Evolutionary conservation across 192 early-diverging fungal genomes (phyloP), one percentile per base, ranked within the genome.

Genomic region (Backusella macrospora): DNA sequence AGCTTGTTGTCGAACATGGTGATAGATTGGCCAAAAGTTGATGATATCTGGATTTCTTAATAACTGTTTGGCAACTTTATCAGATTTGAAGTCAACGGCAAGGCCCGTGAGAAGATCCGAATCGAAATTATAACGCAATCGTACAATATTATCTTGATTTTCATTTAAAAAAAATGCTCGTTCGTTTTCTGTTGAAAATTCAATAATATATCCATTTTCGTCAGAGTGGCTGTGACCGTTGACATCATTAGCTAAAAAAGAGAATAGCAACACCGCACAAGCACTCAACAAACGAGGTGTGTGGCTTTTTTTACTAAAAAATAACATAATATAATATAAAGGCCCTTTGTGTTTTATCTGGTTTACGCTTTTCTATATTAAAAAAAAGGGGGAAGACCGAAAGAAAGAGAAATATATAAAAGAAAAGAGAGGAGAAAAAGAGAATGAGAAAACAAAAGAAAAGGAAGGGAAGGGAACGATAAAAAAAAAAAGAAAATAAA

Each of bases 21-120:
- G 71, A 39, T 71, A 42, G 21, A 77, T 68, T 40, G 76, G 76
- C 76, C 76, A 77, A 49, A n/a, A n/a, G 43, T 73, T 39, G 14
- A 73, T 18, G 45, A 77, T 46, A 29, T 69, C 42, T 38, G 49
- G 49, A 59, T 77, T 59, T 37, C 5, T 23, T 15, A 9, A 77
- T 37, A 10, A 47, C 64, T 43, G 10, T 44, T 66, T 29, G n/a
- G 76, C 76, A 46, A 68, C 52, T 1, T 72, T 29, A 16, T 18
- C 6, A 4, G 42, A 62, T 39, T 46, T 42, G 23, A 77, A 77
- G 1, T 63, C 39, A 21, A 77, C 70, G 4, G 76, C 65, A 5
- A 68, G 29, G 13, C 76, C 76, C n/a, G 10, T 39, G 3, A 77
- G 55, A 8, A 77, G 39, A 42, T 45, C 37, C 4, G 76, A 77